Percentiles rank a stretch among this genome's conserved stretches.
phyloP scores from a whole-genome alignment of 768 basidiomycete species.

The Russula dissimulans region DNA sequence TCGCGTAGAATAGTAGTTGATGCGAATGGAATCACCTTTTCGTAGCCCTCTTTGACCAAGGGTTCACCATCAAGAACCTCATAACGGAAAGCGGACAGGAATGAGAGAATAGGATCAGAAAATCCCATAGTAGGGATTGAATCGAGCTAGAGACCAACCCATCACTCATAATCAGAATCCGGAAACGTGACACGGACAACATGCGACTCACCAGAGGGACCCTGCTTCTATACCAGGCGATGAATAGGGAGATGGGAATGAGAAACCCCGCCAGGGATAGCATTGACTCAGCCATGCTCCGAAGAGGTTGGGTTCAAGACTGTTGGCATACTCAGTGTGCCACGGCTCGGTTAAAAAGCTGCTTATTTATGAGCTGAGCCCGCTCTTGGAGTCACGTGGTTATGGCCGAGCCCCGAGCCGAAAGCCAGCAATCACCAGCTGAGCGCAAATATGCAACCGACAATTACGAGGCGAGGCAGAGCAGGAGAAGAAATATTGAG shows the following conservation, averaged over 20 bases:
- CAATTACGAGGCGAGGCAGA: background rate
- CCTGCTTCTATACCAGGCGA: background rate
- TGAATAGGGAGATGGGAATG: background rate
- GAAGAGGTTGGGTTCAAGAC: too few species aligned
- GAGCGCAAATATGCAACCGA: conserved; percentile 14
- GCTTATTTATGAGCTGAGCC: too few species aligned
- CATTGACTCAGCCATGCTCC: too few species aligned
- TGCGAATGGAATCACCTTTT: background rate
- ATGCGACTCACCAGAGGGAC: background rate
- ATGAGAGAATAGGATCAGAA: conserved; percentile 24
- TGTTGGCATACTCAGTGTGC: too few species aligned
- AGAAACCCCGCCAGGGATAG: background rate
- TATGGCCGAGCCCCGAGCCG: too few species aligned
- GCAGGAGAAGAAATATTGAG: background rate
- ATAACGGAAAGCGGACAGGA: conserved; percentile 6
- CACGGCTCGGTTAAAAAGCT: too few species aligned
- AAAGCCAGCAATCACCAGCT: too few species aligned
- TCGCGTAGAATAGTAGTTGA: background rate
- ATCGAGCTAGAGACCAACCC: background rate
- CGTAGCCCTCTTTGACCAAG: background rate
- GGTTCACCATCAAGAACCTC: background rate
- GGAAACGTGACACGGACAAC: background rate
- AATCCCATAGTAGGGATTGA: conserved; percentile 27
- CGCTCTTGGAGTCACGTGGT: too few species aligned
- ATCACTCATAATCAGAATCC: background rate